A percentile compares a stretch with the other conserved stretches of the same genome.
These are phyloP conservation scores for Papiliotrema flavescens DNA, from an alignment of 1,284 basidiomycete genomes.

Conservation along the genomic window DNA sequence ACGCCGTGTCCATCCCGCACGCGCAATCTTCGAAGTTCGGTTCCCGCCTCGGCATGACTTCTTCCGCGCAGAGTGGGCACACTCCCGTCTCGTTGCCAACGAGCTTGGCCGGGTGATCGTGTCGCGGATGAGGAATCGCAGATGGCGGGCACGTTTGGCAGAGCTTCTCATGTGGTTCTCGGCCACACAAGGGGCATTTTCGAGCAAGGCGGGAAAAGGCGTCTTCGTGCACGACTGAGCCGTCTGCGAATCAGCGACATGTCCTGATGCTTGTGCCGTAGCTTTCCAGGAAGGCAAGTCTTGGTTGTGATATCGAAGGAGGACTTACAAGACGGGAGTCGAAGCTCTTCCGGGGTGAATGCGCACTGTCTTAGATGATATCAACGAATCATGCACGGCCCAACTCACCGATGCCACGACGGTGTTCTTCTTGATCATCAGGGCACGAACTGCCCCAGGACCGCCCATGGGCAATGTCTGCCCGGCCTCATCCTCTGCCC, in stretches of 20 bases:
- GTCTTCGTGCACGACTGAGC: conserved; percentile 1
- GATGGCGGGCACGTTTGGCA: conserved; percentile 21
- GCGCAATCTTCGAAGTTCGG: conserved; percentile 21
- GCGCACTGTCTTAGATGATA: conserved; percentile 1
- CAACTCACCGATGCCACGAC: conserved; percentile 31
- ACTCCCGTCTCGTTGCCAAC: conserved; percentile 19
- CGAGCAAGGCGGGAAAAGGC: neutral
- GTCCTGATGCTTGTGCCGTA: neutral
- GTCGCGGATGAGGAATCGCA: conserved; percentile 22
- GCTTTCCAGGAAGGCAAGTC: too few species aligned
- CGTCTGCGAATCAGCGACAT: neutral
- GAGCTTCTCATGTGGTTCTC: conserved; percentile 9
- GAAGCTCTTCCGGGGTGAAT: conserved; percentile 6
- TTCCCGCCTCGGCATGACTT: conserved; percentile 6
- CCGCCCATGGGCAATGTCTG: conserved; percentile 8
- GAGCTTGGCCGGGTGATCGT: conserved; percentile 20
- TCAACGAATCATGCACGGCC: neutral
- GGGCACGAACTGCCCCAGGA: conserved; percentile 26
- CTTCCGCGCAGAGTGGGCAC: conserved; percentile 18
- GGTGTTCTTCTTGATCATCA: conserved; percentile 25
- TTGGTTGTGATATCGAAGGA: neutral
- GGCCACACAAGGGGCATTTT: conserved; percentile 17
- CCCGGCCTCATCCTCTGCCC: conserved; percentile 26
- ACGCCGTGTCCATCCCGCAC: conserved; percentile 13
- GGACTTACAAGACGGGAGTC: conserved; percentile 4